A percentile compares a stretch with the other conserved stretches of the same genome.
These are phyloP conservation scores for Pleodorina starrii DNA, from an alignment of 139 green algal species.

Conservation along the genomic window DNA sequence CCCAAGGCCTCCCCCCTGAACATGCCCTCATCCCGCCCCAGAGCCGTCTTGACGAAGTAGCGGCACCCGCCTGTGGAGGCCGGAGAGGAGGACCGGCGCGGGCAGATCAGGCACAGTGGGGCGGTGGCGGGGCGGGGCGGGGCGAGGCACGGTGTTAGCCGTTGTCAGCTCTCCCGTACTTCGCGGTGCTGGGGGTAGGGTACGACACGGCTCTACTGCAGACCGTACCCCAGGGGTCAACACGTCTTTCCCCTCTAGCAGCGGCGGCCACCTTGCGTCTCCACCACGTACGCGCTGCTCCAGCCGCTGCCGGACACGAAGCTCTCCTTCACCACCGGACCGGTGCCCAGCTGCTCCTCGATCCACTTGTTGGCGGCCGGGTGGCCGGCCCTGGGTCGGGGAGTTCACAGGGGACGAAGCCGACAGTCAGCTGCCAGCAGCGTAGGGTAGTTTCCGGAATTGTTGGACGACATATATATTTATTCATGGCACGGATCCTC, in stretches of 20 bases:
- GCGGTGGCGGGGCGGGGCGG: not conserved
- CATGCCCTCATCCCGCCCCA: slow-evolving; percentile 77
- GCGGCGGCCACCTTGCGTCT: slow-evolving; percentile 61
- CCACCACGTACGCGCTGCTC: slow-evolving; percentile 73
- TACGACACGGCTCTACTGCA: too few species aligned
- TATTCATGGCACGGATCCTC: not conserved
- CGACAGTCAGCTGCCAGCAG: too few species aligned
- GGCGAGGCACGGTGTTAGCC: not conserved
- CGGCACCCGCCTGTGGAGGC: slow-evolving; percentile 32
- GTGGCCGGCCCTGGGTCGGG: slow-evolving; percentile 31
- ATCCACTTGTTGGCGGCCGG: slow-evolving; percentile 57
- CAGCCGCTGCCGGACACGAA: slow-evolving; percentile 71
- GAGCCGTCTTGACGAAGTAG: slow-evolving; percentile 91
- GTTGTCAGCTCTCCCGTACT: too few species aligned
- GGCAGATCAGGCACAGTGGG: not conserved
- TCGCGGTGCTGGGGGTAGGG: too few species aligned
- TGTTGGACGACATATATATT: not conserved
- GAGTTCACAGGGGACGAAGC: too few species aligned
- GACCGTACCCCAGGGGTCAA: too few species aligned
- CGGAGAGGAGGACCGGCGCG: too few species aligned
- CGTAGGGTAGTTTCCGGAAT: not conserved
- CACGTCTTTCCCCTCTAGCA: not conserved
- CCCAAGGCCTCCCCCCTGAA: slow-evolving; percentile 91
- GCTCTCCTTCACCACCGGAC: slow-evolving; percentile 59
- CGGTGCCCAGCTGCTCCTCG: slow-evolving; percentile 33